Evolutionary conservation across 495 filamentous ascomycete genomes (phyloP), one percentile per base, ranked within the genome.

Genomic region (Xylaria curta): DNA sequence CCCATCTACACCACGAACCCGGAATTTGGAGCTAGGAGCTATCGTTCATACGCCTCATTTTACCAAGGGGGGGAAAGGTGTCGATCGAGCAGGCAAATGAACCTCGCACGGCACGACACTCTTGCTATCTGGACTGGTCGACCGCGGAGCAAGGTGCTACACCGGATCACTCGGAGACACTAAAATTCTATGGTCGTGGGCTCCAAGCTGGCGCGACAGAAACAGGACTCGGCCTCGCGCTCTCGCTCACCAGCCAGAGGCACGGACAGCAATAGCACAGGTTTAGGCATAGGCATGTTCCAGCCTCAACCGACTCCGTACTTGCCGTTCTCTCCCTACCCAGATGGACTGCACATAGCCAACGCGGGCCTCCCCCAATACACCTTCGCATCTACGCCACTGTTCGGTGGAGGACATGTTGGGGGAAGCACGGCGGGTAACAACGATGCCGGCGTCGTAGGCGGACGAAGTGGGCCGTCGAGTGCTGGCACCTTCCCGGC

Each of bases 231-330:
- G 64, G 56, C 17, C 62, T 78, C 78, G 72, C 74, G 73, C 73
- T 77, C 73, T 74, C 72, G 73, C 72, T 72, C 76, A 56, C n/a
- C 61, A 49, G 60, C 44, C 60, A 51, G 63, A 47, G n/a, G 8
- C 31, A 54, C 62, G 38, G 60, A 63, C 66, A 33, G 7, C 28
- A 66, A 8, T n/a, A 53, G 51, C 24, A 70, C 71, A 72, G 71
- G 70, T 73, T 69, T 69, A 73, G 75, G 75, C 72, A 72, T 66
- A 79, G 82, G 81, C 80, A 88, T 88, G 86, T 88, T 85, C 80
- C 86, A 87, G 76, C 82, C 86, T 77, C 83, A 87, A 72, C 77
- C 85, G 56, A 84, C 85, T 54, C 81, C 85, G 59, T 87, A 80
- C 76, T 78, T 78, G 70, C 73, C 77, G 44, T 79, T 80, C 72